Evolutionary conservation across 192 early-diverging fungal genomes (phyloP).

Genomic region (Linnemannia schmuckeri): DNA sequence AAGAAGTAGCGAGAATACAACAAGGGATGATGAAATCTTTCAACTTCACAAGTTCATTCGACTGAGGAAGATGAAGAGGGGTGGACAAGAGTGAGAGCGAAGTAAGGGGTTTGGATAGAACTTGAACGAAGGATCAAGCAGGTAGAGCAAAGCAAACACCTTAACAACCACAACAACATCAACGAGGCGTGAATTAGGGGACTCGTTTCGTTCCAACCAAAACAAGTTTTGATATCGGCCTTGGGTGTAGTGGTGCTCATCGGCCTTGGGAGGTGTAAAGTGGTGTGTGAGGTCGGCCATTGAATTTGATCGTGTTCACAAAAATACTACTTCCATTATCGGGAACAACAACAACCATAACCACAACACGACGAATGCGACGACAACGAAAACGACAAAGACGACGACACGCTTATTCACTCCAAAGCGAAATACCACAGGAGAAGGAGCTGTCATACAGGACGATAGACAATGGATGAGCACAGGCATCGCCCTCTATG

Average conservation of each 20-base stretch:
- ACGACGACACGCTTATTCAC: neutral
- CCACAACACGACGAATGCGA: neutral
- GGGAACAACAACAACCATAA: neutral
- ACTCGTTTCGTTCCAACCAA: neutral
- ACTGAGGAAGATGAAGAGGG: neutral
- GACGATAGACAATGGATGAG: too few species aligned
- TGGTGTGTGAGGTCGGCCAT: neutral
- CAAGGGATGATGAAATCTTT: neutral
- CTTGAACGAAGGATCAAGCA: neutral
- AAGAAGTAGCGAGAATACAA: neutral
- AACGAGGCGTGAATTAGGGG: neutral
- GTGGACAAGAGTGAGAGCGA: neutral
- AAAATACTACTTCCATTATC: neutral
- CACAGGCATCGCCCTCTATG: too few species aligned
- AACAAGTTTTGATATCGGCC: neutral
- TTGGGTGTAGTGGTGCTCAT: neutral
- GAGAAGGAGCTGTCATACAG: too few species aligned
- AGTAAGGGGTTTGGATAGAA: neutral
- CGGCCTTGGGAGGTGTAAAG: neutral
- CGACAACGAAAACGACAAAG: neutral
- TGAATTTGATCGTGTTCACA: neutral
- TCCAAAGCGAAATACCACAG: too few species aligned
- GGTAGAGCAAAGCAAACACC: neutral
- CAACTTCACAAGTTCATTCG: neutral
- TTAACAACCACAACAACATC: neutral